Base-by-base conservation (phyloP, 805 yeast species). In the Zygosaccharomyces pseudorouxii region DNA sequence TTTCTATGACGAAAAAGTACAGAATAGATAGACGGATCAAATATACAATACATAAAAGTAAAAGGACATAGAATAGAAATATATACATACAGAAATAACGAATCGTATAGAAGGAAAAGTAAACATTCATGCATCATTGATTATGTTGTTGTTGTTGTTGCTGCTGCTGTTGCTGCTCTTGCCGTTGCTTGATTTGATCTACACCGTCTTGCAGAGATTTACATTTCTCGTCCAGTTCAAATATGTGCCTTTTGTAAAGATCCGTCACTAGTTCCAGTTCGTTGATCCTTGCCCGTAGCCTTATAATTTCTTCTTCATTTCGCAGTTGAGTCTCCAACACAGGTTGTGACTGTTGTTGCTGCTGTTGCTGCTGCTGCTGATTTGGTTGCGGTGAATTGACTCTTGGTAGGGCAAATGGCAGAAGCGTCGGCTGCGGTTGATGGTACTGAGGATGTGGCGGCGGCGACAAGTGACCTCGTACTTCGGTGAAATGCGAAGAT, bases 231-330 rank as follows among this genome's bases (percentile, higher is more conserved):
- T 92, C 97, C 54, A 92, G 73, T 62, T 92, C 96, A 64, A 78
- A 73, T 38, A 92, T 87, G 56, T 95, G 79, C 5, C 92, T 79
- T 57, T 87, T 79, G 71, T 89, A 87, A 50, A 92, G 71, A 63
- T 90, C 97, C 59, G 89, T 90, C 36, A 92, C 96, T 38, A 90
- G 73, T 64, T 92, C 98, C 52, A 92, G 75, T 64, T 92, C 98
- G 10, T 86, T 80, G 19, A 90, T 87, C 50, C 95, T 75, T 0
- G 96, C 87, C 54, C 80, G 79, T 53, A 90, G 69, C 46, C 67
- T 71, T 29, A 71, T 70, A 18, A 68, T 58, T 31, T 70, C 73
- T 46, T 63, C 69, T 38, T 64, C 63, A 9, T 58, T 52, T 46
- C 56, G 60, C 49, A 60, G 49, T 12, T 50, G 64, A 53, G 43